These are phyloP conservation scores for Penicillium coprophilum DNA, from an alignment of 495 filamentous ascomycete species.

Conservation along the genomic window DNA sequence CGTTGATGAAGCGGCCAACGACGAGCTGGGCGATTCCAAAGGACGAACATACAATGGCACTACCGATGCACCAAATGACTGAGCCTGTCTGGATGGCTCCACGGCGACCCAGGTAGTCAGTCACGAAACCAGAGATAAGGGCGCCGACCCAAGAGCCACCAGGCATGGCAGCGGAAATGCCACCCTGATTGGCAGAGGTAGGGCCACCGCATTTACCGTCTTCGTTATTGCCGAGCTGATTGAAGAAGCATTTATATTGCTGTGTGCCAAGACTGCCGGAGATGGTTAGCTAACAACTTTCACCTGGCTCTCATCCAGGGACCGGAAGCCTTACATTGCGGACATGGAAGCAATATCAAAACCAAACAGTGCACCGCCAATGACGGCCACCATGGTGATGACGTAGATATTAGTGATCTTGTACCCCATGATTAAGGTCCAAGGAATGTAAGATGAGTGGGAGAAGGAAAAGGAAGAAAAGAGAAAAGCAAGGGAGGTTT, in stretches of 20 bases:
- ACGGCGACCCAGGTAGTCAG: slow-evolving; percentile 66
- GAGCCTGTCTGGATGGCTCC: slow-evolving; percentile 60
- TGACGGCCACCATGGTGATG: slow-evolving; percentile 34
- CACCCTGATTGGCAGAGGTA: slow-evolving; percentile 50
- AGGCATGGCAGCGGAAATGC: slow-evolving; percentile 68
- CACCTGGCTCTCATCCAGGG: background rate
- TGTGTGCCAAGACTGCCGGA: slow-evolving; percentile 36
- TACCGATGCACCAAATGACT: slow-evolving; percentile 65
- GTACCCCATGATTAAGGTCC: slow-evolving; percentile 22
- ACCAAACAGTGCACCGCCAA: slow-evolving; percentile 66
- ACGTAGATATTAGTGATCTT: slow-evolving; percentile 32
- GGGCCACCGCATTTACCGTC: slow-evolving; percentile 47
- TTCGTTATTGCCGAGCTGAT: slow-evolving; percentile 39
- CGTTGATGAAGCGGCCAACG: slow-evolving; percentile 73
- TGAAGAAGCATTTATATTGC: slow-evolving; percentile 63
- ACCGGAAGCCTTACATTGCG: slow-evolving; percentile 53
- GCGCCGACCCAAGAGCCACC: slow-evolving; percentile 70
- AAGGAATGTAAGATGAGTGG: background rate
- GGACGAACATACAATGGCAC: slow-evolving; percentile 64
- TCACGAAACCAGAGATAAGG: slow-evolving; percentile 60
- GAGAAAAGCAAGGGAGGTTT: background rate
- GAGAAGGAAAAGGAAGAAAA: background rate
- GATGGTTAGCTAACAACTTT: background rate
- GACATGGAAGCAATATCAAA: slow-evolving; percentile 74
- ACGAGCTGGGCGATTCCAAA: slow-evolving; percentile 72